A percentile compares a stretch with the other conserved stretches of the same genome.
phyloP scores from a whole-genome alignment of 202 grass and related monocot species.

The Sporobolus alterniflorus region DNA sequence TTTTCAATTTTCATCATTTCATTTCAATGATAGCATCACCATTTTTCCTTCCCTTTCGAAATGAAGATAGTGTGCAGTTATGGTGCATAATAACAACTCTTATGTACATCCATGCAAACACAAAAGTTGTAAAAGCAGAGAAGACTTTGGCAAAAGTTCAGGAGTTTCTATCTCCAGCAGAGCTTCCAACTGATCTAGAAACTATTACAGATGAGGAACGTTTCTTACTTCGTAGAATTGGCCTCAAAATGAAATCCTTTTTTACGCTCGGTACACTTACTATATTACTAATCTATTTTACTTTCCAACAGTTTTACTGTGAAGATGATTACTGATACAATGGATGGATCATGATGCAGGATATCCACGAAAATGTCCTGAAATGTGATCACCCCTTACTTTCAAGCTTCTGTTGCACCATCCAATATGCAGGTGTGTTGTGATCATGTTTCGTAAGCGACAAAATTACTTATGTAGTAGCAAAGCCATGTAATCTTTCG shows the following conservation, averaged over 20 bases:
- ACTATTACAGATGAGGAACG: conserved; percentile 92
- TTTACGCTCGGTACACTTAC: conserved; percentile 65
- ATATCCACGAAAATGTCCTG: conserved; percentile 95
- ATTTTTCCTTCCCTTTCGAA: background rate
- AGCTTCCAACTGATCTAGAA: conserved; percentile 93
- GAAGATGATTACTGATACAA: background rate
- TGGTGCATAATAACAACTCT: conserved; percentile 11
- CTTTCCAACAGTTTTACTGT: background rate
- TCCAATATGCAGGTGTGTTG: conserved; percentile 81
- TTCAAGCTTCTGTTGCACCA: conserved; percentile 89
- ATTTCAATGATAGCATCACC: background rate
- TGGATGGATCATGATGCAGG: conserved; percentile 38
- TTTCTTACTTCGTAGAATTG: conserved; percentile 72
- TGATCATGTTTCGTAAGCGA: conserved; percentile 99
- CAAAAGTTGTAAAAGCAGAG: conserved; percentile 90
- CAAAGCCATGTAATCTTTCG: too few species aligned
- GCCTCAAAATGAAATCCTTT: conserved; percentile 92
- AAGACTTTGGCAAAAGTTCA: conserved; percentile 86
- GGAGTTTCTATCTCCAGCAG: conserved; percentile 62
- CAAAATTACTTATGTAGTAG: too few species aligned
- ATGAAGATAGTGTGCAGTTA: background rate
- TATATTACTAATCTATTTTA: background rate
- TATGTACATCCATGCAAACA: conserved; percentile 61
- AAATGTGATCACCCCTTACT: conserved; percentile 87
- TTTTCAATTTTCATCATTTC: conserved; percentile 7